Conservation (phyloP, 768 basidiomycete species). For the Calocybe indica region DNA sequence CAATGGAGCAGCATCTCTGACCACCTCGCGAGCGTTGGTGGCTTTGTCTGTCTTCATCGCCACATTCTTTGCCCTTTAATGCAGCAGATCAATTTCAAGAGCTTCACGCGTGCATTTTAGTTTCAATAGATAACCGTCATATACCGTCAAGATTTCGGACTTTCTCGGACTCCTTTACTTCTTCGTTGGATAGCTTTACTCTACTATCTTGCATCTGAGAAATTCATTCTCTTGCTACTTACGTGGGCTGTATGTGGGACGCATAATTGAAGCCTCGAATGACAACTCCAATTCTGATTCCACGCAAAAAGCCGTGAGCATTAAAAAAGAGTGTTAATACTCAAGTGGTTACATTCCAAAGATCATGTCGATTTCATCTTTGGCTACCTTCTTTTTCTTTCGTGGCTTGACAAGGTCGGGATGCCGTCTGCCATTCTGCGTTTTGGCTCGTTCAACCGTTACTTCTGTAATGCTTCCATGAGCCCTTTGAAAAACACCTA, state of each 20-base stretch:
- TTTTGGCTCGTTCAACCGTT: no score
- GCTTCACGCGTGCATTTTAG: no score
- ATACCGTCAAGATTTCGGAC: conserved; percentile 17
- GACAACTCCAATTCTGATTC: conserved; percentile 1
- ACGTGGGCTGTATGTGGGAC: conserved; percentile 1
- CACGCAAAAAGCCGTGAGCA: not conserved
- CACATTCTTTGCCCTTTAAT: conserved; percentile 42
- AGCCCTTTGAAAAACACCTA: no score
- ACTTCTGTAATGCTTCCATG: no score
- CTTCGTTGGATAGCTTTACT: conserved; percentile 16
- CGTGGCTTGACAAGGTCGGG: no score
- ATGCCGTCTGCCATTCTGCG: no score
- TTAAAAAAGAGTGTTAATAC: no score
- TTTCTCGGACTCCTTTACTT: conserved; percentile 14
- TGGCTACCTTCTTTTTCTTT: no score
- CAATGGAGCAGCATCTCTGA: conserved; percentile 41
- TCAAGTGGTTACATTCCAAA: no score
- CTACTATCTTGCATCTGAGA: conserved; percentile 8
- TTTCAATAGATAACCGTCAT: conserved; percentile 21
- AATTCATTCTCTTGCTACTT: conserved; percentile 5
- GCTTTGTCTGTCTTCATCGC: conserved; percentile 39
- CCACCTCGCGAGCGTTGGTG: conserved; percentile 44
- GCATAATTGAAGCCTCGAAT: conserved; percentile 5
- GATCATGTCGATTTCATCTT: no score
- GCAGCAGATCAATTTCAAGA: no score